Conservation (phyloP, 1,139 yeast species). For the Yamadazyma sp. region DNA sequence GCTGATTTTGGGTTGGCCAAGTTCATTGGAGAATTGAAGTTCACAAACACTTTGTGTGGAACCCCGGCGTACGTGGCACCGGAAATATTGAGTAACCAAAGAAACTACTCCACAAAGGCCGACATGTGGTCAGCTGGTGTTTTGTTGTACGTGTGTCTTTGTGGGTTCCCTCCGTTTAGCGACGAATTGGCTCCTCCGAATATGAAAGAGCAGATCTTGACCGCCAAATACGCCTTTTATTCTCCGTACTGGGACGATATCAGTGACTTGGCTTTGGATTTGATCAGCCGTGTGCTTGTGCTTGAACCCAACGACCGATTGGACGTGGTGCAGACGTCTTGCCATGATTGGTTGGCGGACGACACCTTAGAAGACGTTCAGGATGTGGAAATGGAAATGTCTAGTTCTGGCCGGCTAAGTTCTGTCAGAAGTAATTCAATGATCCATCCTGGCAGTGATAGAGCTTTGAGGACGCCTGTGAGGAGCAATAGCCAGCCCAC, state of each 20-base stretch:
- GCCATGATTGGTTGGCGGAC: conserved; percentile 52
- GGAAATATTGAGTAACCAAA: conserved; percentile 54
- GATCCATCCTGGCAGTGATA: conserved; percentile 6
- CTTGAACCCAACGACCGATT: conserved; percentile 56
- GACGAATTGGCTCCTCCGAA: conserved; percentile 79
- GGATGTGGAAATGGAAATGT: not conserved
- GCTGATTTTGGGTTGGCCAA: conserved; percentile 84
- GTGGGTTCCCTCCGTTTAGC: conserved; percentile 85
- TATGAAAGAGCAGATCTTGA: conserved; percentile 70
- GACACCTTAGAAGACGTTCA: conserved; percentile 1
- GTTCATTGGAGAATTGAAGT: conserved; percentile 72
- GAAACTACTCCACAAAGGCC: conserved; percentile 67
- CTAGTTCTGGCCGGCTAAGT: not conserved
- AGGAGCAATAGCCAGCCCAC: conserved; percentile 35
- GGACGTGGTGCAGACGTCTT: conserved; percentile 49
- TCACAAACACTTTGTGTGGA: conserved; percentile 78
- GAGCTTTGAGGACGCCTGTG: conserved; percentile 15
- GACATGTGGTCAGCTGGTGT: conserved; percentile 85
- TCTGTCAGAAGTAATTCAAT: conserved; percentile 14
- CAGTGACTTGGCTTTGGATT: conserved; percentile 61
- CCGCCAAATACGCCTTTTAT: conserved; percentile 69
- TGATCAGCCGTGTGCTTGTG: conserved; percentile 60
- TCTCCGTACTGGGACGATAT: conserved; percentile 81
- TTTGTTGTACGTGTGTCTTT: conserved; percentile 68
- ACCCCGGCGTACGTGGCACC: conserved; percentile 88